phyloP scores from a whole-genome alignment of 148 eudicot genomes.

The Spergularia bocconei region DNA sequence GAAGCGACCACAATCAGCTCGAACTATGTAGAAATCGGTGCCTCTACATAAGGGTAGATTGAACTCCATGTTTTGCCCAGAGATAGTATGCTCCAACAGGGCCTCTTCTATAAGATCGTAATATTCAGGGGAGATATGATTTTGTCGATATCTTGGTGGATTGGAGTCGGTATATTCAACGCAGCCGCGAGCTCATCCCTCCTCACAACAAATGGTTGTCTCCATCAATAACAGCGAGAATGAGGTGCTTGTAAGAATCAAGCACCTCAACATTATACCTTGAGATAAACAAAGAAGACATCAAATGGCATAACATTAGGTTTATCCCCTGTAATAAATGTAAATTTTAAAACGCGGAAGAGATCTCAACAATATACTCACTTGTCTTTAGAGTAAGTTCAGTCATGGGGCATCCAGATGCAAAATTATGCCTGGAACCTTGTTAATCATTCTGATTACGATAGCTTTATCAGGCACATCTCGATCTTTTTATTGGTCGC shows the following conservation, averaged over 20 bases:
- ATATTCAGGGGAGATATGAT: conserved; percentile 32
- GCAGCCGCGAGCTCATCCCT: conserved; percentile 45
- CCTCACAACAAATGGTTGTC: conserved; percentile 41
- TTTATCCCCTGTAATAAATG: neutral
- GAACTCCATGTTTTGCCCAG: conserved; percentile 35
- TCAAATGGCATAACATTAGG: too few relatives aligned
- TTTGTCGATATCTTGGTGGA: conserved; percentile 32
- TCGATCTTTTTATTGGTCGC: conserved; percentile 39
- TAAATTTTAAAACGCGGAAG: neutral
- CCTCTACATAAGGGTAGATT: neutral
- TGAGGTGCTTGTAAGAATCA: conserved; percentile 40
- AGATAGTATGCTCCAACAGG: conserved; percentile 42
- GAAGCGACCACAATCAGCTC: too few relatives aligned
- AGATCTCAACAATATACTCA: conserved; percentile 4
- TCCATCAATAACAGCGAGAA: conserved; percentile 40
- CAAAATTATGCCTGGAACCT: conserved; percentile 44
- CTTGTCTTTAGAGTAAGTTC: conserved; percentile 42
- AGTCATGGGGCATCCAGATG: conserved; percentile 36
- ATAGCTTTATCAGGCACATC: conserved; percentile 45
- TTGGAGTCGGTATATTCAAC: conserved; percentile 31
- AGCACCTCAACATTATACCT: conserved; percentile 38
- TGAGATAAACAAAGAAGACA: neutral
- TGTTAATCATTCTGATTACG: conserved; percentile 34
- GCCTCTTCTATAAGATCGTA: conserved; percentile 37
- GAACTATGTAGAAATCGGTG: too few relatives aligned